These are phyloP conservation scores for Suillus paluster DNA, from an alignment of 768 basidiomycete species.

Conservation along the genomic window DNA sequence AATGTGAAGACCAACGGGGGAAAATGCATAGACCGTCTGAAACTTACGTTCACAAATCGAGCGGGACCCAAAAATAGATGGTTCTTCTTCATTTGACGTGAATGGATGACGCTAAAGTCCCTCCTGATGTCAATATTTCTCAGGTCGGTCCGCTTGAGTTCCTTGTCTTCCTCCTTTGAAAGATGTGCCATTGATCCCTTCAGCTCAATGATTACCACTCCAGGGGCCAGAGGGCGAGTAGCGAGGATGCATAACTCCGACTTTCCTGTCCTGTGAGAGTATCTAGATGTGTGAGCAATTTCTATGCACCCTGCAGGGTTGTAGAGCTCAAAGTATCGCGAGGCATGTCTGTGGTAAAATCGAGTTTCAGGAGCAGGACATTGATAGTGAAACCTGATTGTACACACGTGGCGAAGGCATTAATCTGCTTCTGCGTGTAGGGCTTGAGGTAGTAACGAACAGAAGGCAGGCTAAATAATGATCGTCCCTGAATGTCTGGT, in stretches of 20 bases:
- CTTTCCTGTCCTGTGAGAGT: conserved; percentile 86
- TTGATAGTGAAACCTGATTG: conserved; percentile 29
- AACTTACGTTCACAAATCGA: conserved; percentile 87
- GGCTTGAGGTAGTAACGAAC: conserved; percentile 78
- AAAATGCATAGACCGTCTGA: conserved; percentile 8
- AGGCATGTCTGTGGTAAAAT: conserved; percentile 67
- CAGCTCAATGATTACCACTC: conserved; percentile 80
- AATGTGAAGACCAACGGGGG: conserved; percentile 9
- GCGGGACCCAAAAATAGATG: conserved; percentile 90
- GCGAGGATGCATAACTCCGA: conserved; percentile 88
- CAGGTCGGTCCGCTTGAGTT: conserved; percentile 81
- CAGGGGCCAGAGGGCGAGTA: conserved; percentile 68
- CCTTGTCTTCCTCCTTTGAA: conserved; percentile 83
- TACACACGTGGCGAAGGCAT: conserved; percentile 91
- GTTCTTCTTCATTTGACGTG: conserved; percentile 90
- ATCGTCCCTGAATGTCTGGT: conserved; percentile 23
- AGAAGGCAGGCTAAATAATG: conserved; percentile 59
- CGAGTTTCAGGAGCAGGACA: conserved; percentile 26
- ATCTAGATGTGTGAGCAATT: conserved; percentile 87
- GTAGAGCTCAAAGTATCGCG: conserved; percentile 88
- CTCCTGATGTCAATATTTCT: conserved; percentile 72
- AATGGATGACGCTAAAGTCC: conserved; percentile 92
- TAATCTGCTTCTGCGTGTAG: conserved; percentile 84
- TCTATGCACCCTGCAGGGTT: conserved; percentile 83
- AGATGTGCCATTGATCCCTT: conserved; percentile 92